These are phyloP conservation scores for Penicillium canariense DNA, from an alignment of 495 filamentous ascomycete species.

Conservation along the genomic window DNA sequence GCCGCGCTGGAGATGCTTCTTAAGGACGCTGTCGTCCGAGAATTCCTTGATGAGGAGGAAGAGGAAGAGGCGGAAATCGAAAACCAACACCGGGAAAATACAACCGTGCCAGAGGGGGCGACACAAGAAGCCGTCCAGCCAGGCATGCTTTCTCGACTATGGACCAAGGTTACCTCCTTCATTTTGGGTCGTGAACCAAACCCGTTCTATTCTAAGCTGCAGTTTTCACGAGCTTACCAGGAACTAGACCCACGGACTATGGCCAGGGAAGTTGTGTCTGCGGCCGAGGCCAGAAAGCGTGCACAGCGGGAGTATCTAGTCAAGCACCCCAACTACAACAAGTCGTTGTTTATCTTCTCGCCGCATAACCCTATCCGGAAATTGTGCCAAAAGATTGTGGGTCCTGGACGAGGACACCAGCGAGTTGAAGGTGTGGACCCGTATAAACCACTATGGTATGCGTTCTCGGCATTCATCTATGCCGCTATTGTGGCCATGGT, in stretches of 20 bases:
- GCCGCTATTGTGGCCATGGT: slow-evolving; percentile 96
- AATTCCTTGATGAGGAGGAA: slow-evolving; percentile 82
- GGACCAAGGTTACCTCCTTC: slow-evolving; percentile 50
- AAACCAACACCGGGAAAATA: slow-evolving; percentile 27
- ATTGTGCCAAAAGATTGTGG: slow-evolving; percentile 86
- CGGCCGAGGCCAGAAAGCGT: slow-evolving; percentile 74
- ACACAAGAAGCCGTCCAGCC: slow-evolving; percentile 43
- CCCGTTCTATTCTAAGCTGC: slow-evolving; percentile 85
- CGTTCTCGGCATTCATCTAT: slow-evolving; percentile 92
- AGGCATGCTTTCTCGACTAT: slow-evolving; percentile 54
- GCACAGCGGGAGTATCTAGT: slow-evolving; percentile 88
- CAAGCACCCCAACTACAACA: slow-evolving; percentile 89
- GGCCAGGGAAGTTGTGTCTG: slow-evolving; percentile 84
- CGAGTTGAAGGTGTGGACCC: slow-evolving; percentile 84
- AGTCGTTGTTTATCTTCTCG: slow-evolving; percentile 81
- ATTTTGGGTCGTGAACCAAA: slow-evolving; percentile 76
- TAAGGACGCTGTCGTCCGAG: slow-evolving; percentile 89
- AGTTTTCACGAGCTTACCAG: slow-evolving; percentile 69
- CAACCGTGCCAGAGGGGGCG: slow-evolving; percentile 17
- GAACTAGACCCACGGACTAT: slow-evolving; percentile 80
- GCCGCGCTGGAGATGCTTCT: slow-evolving; percentile 91
- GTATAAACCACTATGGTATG: slow-evolving; percentile 84
- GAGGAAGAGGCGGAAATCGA: slow-evolving; percentile 23
- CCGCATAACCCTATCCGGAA: slow-evolving; percentile 73
- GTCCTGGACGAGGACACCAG: slow-evolving; percentile 81